Percentiles rank a stretch among this genome's conserved stretches.
These are phyloP conservation scores for Penicillium sp. DNA, from an alignment of 2,329 filamentous ascomycete species.

Conservation along the genomic window DNA sequence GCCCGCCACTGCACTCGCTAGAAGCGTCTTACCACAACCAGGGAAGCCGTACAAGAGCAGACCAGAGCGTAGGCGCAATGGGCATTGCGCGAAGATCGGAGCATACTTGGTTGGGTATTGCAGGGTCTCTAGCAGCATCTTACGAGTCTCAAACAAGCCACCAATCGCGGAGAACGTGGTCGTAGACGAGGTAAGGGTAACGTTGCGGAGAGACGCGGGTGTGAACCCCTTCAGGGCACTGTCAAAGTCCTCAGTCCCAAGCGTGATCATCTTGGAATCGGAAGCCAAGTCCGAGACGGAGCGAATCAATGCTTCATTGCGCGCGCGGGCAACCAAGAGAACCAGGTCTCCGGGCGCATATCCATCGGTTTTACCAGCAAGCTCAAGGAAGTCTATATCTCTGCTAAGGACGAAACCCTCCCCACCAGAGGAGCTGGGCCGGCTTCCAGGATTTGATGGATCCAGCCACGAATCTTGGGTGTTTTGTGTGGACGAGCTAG, in stretches of 20 bases:
- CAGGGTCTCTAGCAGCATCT: constrained; percentile 89
- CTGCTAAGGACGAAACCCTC: constrained; percentile 73
- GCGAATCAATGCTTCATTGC: constrained; percentile 90
- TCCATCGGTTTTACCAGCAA: constrained; percentile 91
- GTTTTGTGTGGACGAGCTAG: constrained; percentile 51
- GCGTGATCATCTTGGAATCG: constrained; percentile 58
- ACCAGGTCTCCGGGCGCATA: constrained; percentile 97
- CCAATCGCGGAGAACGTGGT: constrained; percentile 93
- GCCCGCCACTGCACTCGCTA: constrained; percentile 94
- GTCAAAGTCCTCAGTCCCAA: constrained; percentile 76
- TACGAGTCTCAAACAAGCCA: constrained; percentile 79
- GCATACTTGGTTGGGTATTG: constrained; percentile 98
- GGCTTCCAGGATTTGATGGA: constrained; percentile 61
- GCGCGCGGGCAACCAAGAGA: constrained; percentile 79
- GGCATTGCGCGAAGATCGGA: constrained; percentile 95
- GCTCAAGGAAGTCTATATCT: constrained; percentile 84
- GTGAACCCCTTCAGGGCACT: constrained; percentile 89
- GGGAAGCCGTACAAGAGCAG: constrained; percentile 92
- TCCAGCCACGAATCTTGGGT: constrained; percentile 74
- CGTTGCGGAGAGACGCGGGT: constrained; percentile 89
- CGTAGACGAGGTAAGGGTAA: constrained; percentile 88
- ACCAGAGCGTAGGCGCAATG: constrained; percentile 89
- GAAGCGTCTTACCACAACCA: constrained; percentile 92
- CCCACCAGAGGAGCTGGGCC: constrained; percentile 45
- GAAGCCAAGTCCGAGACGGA: constrained; percentile 63